Conservation (phyloP, 2,329 filamentous ascomycete species). For the Xenoacremonium recifei region DNA sequence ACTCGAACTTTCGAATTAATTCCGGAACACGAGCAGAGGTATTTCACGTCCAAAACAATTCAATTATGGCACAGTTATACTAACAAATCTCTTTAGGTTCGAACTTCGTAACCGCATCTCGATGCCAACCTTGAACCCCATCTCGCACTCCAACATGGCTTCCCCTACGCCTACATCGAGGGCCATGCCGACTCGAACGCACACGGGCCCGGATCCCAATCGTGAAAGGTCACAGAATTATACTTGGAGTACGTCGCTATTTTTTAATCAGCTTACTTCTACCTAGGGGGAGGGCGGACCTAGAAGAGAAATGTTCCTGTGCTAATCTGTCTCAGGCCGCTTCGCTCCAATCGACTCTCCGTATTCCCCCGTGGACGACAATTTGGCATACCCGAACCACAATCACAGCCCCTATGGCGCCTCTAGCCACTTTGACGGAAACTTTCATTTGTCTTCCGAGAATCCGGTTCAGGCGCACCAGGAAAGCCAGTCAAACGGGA, state of each 20-base stretch:
- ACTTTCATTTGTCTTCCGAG: slow-evolving; percentile 23
- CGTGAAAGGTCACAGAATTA: slow-evolving; percentile 18
- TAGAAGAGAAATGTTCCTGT: neutral
- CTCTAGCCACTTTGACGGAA: slow-evolving; percentile 20
- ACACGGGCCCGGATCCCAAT: slow-evolving; percentile 21
- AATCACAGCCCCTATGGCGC: slow-evolving; percentile 17
- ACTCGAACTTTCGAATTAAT: no score
- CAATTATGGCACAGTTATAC: no score
- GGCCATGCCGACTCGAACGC: slow-evolving; percentile 25
- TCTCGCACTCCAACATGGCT: slow-evolving; percentile 37
- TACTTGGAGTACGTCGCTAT: no score
- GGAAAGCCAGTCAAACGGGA: slow-evolving; percentile 21
- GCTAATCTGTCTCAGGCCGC: neutral
- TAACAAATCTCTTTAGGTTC: no score
- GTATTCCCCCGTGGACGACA: neutral
- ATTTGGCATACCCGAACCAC: neutral
- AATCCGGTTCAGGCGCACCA: slow-evolving; percentile 26
- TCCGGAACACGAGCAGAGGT: slow-evolving; percentile 26
- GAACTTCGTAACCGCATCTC: slow-evolving; percentile 31
- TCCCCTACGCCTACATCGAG: slow-evolving; percentile 33
- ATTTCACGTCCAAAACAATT: no score
- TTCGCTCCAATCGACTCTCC: neutral
- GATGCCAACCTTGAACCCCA: slow-evolving; percentile 35
- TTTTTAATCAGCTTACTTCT: slow-evolving; percentile 6
- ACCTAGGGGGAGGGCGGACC: neutral